Evolutionary conservation across 1,284 basidiomycete species (phyloP).

Genomic region (Agaricales sp.): DNA sequence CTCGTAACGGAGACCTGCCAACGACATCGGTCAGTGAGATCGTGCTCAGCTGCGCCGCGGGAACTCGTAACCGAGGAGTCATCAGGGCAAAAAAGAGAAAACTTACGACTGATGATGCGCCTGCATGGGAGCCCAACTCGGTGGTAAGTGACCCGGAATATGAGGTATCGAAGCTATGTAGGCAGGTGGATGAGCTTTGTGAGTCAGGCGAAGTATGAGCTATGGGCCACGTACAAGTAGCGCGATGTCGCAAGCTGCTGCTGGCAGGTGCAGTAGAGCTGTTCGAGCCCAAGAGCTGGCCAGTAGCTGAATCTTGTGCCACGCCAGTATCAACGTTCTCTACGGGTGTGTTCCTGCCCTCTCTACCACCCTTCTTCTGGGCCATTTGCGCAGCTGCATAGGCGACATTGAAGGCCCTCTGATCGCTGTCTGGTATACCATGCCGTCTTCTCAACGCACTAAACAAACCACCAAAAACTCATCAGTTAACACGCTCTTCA

Average conservation of each 20-base stretch:
- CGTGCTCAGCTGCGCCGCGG: too few species aligned
- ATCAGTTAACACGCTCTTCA: too few species aligned
- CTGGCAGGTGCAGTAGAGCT: neutral
- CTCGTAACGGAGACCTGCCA: too few species aligned
- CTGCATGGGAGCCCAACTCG: neutral
- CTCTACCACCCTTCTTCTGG: conserved; percentile 27
- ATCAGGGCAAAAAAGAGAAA: neutral
- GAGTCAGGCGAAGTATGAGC: neutral
- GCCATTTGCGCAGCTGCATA: conserved; percentile 54
- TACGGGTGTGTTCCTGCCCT: conserved; percentile 24
- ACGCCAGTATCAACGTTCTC: conserved; percentile 14
- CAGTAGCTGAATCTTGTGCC: conserved; percentile 12
- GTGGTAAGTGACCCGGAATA: neutral
- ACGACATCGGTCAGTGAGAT: too few species aligned
- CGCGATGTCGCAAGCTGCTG: neutral
- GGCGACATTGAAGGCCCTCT: conserved; percentile 75
- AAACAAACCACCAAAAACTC: neutral
- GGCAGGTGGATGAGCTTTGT: neutral
- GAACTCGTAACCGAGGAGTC: neutral
- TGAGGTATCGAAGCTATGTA: neutral
- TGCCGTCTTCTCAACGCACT: conserved; percentile 54
- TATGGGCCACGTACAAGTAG: neutral
- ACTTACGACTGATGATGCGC: neutral
- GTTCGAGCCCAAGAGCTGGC: neutral
- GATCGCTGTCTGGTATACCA: conserved; percentile 73